Percentiles rank a stretch among this genome's conserved stretches.
Evolutionary conservation across 2,329 filamentous ascomycete species (phyloP).

Genomic region (Fusarium sp.): DNA sequence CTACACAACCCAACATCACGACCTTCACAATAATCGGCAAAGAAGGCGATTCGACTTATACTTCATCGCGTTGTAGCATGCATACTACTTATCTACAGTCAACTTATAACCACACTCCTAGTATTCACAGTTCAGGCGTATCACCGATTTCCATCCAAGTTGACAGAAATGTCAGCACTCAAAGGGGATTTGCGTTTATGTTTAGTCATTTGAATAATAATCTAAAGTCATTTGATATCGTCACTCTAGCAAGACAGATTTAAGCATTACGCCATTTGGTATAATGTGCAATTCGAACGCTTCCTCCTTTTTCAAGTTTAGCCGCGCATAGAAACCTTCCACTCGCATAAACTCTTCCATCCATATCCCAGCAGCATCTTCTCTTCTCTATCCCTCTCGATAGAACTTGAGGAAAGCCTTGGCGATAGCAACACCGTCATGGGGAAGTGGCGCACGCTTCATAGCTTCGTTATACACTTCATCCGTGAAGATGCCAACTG

Average conservation of each 20-base stretch:
- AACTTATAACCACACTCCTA: accelerated
- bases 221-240: constrained; percentile 2
- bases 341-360: neutral
- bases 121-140: accelerated
- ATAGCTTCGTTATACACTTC: constrained; percentile 75
- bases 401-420: constrained; percentile 81
- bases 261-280: constrained; percentile 1
- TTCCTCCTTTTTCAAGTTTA: neutral
- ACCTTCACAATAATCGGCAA: accelerated
- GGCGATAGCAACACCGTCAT: constrained; percentile 83
- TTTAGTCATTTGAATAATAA: neutral
- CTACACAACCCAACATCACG: too few relatives aligned
- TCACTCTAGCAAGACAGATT: constrained; percentile 12
- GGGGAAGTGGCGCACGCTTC: constrained; percentile 68
- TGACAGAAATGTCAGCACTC: neutral
- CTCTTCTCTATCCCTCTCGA: constrained; percentile 56
- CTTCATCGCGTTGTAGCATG: accelerated
- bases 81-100: accelerated
- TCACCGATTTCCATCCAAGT: too few relatives aligned
- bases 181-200: neutral
- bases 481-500: constrained; percentile 74
- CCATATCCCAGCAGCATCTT: neutral
- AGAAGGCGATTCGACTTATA: accelerated
- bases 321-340: neutral
- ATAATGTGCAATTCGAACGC: neutral